These are phyloP conservation scores for Tillandsia leiboldiana DNA, from an alignment of 176 grass and related monocot species.

Conservation along the genomic window DNA sequence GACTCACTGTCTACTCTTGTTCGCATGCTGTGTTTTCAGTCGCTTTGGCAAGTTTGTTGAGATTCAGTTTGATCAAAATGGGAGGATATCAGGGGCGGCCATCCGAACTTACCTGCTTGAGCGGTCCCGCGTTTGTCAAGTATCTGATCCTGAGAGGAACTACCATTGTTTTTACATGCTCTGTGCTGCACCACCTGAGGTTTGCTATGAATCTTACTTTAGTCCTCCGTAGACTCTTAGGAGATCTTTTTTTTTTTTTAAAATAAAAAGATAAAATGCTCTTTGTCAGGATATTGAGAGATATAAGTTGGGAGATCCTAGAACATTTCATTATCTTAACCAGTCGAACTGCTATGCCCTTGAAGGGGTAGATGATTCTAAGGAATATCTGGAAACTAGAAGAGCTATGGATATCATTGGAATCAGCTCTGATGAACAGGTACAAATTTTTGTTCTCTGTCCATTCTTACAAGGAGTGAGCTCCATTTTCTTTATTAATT, in stretches of 20 bases:
- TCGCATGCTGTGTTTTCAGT: conserved; percentile 29
- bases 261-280: background rate
- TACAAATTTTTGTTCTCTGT: conserved; percentile 17
- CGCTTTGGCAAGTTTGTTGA: conserved; percentile 98
- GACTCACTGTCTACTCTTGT: background rate
- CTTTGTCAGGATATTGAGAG: conserved; percentile 53
- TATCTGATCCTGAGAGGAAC: conserved; percentile 86
- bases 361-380: conserved; percentile 70
- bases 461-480: background rate
- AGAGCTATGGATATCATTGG: conserved; percentile 94
- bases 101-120: conserved; percentile 92
- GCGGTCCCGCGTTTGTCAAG: conserved; percentile 95
- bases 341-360: conserved; percentile 81
- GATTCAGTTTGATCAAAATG: conserved; percentile 85
- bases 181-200: conserved; percentile 84
- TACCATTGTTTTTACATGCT: conserved; percentile 99
- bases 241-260: background rate
- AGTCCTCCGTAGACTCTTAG: background rate
- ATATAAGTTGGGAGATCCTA: conserved; percentile 60
- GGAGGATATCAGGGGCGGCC: conserved; percentile 87
- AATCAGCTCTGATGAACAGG: conserved; percentile 81
- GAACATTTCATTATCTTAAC: conserved; percentile 83
- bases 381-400: conserved; percentile 88
- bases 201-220: conserved; percentile 11
- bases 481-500: background rate